Base-by-base conservation (phyloP, 257 asterid genomes). In the Gentiana macrophylla region DNA sequence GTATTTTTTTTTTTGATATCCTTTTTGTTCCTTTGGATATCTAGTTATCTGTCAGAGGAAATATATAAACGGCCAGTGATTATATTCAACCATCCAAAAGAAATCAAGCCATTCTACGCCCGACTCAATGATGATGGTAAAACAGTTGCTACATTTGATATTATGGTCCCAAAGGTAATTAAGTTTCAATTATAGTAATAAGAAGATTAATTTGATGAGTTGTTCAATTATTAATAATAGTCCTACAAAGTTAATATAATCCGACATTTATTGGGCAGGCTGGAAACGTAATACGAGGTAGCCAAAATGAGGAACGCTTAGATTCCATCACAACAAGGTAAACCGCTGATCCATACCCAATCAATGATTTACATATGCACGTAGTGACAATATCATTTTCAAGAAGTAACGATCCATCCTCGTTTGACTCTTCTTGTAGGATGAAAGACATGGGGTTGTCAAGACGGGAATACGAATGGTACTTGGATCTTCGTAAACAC, bases 251-350 rank as follows among this genome's bases (percentile, higher is more conserved):
- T 35, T 46, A 46, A 32, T 6, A 32, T 34, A 41, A 41, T 41
- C 9, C 46, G 6, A 41, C 46, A 53, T 13, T 8, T 54, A 12
- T 68, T 12, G 33, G 46, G 62, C 78, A 86, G 97, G 79, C 81
- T 44, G 98, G 98, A 56, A 62, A 80, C 66, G 63, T 91, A 59
- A 69, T 91, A 41, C 70, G 70, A 73, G 98, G 98, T 63, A 79
- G 94, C 77, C 94, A 84, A 74, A 87, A 73, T 7, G 98, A 91
- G 71, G 98, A 91, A 53, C 95, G 95, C 32, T 38, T 68, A 9
- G 48, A 66, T 50, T 51, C 65, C 62, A 53, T 91, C 62, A 74
- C 60, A 64, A 12, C 81, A 57, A 82, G 97, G 97, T 89, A 67
- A 68, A 37, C 33, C 11, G 56, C 24, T 24, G 24, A 24, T 24